phyloP scores from a whole-genome alignment of 2,329 filamentous ascomycete genomes.

The Nigrospora oryzae region DNA sequence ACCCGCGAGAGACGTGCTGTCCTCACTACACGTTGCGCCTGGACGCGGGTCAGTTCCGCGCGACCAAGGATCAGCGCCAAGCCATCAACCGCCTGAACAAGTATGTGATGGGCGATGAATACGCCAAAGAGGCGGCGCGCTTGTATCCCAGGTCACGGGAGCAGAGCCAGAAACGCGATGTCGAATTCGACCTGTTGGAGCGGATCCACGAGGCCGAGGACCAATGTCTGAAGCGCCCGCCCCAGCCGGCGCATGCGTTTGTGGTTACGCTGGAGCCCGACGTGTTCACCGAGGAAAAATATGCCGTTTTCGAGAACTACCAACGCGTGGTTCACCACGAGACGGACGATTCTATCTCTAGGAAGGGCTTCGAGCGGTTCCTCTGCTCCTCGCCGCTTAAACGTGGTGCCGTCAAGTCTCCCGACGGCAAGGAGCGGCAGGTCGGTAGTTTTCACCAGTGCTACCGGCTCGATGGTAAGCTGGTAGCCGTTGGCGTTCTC shows the following conservation, averaged over 20 bases:
- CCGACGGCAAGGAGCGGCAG: slow-evolving; percentile 41
- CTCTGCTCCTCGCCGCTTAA: slow-evolving; percentile 63
- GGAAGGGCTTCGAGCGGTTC: slow-evolving; percentile 59
- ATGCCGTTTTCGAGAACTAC: slow-evolving; percentile 62
- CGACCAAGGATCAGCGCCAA: slow-evolving; percentile 66
- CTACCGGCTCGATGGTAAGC: slow-evolving; percentile 66
- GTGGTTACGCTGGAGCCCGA: slow-evolving; percentile 63
- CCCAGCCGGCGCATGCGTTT: slow-evolving; percentile 58
- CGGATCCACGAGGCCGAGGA: slow-evolving; percentile 64
- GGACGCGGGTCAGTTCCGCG: slow-evolving; percentile 55
- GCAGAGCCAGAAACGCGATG: slow-evolving; percentile 53
- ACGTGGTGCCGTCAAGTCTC: slow-evolving; percentile 29
- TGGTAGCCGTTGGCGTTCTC: slow-evolving; percentile 69
- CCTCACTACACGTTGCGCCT: slow-evolving; percentile 82
- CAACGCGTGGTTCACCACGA: slow-evolving; percentile 68
- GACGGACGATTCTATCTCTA: slow-evolving; percentile 46
- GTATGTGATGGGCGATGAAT: slow-evolving; percentile 59
- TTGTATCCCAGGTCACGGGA: slow-evolving; percentile 60
- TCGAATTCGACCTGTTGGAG: slow-evolving; percentile 57
- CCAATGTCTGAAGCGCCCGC: slow-evolving; percentile 43
- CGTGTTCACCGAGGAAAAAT: slow-evolving; percentile 70
- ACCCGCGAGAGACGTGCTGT: slow-evolving; percentile 75
- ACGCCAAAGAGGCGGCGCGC: slow-evolving; percentile 54
- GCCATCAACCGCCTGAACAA: slow-evolving; percentile 69
- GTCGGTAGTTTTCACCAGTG: slow-evolving; percentile 76